Evolutionary conservation across 2,329 filamentous ascomycete species (phyloP), one percentile per base, ranked within the genome.

Genomic region (Exserohilum turcica): DNA sequence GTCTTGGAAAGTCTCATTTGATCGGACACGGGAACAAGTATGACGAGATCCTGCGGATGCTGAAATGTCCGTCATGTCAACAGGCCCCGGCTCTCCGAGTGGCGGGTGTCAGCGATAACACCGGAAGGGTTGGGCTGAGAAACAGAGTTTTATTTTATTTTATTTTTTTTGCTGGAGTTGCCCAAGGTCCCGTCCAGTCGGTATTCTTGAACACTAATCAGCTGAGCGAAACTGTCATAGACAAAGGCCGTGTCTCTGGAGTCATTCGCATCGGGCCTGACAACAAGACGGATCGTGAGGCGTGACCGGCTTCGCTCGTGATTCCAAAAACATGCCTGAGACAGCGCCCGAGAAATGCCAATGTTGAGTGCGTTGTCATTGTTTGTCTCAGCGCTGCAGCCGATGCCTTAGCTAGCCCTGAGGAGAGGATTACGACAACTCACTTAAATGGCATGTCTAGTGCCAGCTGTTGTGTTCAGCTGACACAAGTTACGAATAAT

Each of bases 401-500:
- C 39, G 38, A 59, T 40, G 35, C 44, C 37, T 52, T 43, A 52
- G 54, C 35, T 36, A 60, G 45, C 40, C 43, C 57, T 39, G 53
- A 57, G 54, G 43, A 54, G 48, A 42, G 57, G 49, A 56, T 64
- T 61, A 61, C 63, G 60, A 68, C 57, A 54, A 67, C 67, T 63
- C 52, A 63, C 56, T 48, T 54, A 49, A 29, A 56, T 43, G 33
- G 52, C 52, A 53, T 50, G 56, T 57, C 51, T 60, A 56, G 60
- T 63, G 60, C 51, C 53, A 49, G 49, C 63, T 64, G 66, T 54
- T 52, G 68, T 71, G 59, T 46, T 54, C 66, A 67, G 66, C 65
- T 70, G 64, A 67, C 68, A 72, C 69, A 66, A 60, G 56, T 61
- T 60, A 69, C 67, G 68, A 59, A 60, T 52, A 59, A 57, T 58